Evolutionary conservation across 768 basidiomycete species (phyloP).

Genomic region (Russula compacta): DNA sequence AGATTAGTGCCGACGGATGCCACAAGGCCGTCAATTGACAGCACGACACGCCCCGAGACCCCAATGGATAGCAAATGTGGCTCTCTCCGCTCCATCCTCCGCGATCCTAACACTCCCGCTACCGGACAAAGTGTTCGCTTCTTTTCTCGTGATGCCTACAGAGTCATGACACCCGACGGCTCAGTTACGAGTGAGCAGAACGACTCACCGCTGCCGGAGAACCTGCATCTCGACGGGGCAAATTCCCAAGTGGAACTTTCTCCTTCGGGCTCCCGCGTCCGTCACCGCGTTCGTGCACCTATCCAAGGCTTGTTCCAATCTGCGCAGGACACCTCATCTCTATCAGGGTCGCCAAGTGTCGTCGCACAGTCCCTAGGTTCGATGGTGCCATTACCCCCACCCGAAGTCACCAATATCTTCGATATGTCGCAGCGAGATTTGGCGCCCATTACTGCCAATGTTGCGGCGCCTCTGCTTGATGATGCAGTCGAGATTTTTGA

Average conservation of each 20-base stretch:
- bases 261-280: conserved; percentile 12
- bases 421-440: conserved; percentile 50
- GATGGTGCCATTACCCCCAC: conserved; percentile 34
- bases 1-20: conserved; percentile 23
- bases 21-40: conserved; percentile 22
- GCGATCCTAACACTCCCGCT: conserved; percentile 60
- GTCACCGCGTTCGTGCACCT: conserved; percentile 7
- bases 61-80: conserved; percentile 32
- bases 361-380: conserved; percentile 21
- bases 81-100: conserved; percentile 65
- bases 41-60: conserved; percentile 22
- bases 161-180: conserved; percentile 54
- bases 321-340: conserved; percentile 13
- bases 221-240: conserved; percentile 24
- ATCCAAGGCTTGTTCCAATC: conserved; percentile 19
- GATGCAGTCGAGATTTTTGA: conserved; percentile 32
- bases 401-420: conserved; percentile 45
- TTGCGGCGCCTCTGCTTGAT: conserved; percentile 27
- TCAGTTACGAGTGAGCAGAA: conserved; percentile 36
- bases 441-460: conserved; percentile 34
- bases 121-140: conserved; percentile 76
- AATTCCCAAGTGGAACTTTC: conserved; percentile 22
- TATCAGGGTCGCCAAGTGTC: conserved; percentile 17
- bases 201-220: conserved; percentile 24
- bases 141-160: conserved; percentile 62